These are phyloP conservation scores for Guyanaporus albipodus DNA, from an alignment of 768 basidiomycete species.

Conservation along the genomic window DNA sequence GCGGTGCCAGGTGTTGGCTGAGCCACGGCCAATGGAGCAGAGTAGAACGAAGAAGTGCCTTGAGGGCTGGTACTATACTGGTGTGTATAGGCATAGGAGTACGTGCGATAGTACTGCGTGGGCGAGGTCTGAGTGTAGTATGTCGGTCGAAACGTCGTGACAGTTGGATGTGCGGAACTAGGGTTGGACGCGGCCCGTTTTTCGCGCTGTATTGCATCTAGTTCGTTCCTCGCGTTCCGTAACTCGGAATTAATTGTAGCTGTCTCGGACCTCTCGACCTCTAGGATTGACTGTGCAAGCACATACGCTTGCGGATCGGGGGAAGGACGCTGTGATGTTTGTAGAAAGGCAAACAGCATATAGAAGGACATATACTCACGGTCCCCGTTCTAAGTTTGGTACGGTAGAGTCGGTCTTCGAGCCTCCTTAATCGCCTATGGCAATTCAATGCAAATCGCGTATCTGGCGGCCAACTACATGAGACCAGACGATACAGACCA, in stretches of 20 bases:
- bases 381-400: slow-evolving; percentile 51
- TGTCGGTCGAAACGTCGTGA: slow-evolving; percentile 39
- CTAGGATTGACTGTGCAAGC: slow-evolving; percentile 60
- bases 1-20: slow-evolving; percentile 33
- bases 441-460: slow-evolving; percentile 70
- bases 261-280: slow-evolving; percentile 62
- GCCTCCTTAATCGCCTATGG: slow-evolving; percentile 49
- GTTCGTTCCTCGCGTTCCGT: slow-evolving; percentile 56
- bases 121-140: slow-evolving; percentile 36
- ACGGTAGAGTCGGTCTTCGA: slow-evolving; percentile 57
- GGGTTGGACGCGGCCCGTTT: slow-evolving; percentile 44
- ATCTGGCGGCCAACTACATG: slow-evolving; percentile 39
- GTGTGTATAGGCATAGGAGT: slow-evolving; percentile 63
- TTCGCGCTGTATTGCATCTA: slow-evolving; percentile 66
- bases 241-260: slow-evolving; percentile 54
- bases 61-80: slow-evolving; percentile 38
- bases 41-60: slow-evolving; percentile 22
- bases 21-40: slow-evolving; percentile 31
- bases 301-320: slow-evolving; percentile 62
- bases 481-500: not conserved
- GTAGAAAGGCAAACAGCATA: not conserved
- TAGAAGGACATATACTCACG: slow-evolving; percentile 36
- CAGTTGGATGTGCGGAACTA: slow-evolving; percentile 30
- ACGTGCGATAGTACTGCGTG: slow-evolving; percentile 59
- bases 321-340: slow-evolving; percentile 46